Base-by-base conservation (phyloP, 2,329 filamentous ascomycete species). In the Endoconidiophora laricicola region DNA sequence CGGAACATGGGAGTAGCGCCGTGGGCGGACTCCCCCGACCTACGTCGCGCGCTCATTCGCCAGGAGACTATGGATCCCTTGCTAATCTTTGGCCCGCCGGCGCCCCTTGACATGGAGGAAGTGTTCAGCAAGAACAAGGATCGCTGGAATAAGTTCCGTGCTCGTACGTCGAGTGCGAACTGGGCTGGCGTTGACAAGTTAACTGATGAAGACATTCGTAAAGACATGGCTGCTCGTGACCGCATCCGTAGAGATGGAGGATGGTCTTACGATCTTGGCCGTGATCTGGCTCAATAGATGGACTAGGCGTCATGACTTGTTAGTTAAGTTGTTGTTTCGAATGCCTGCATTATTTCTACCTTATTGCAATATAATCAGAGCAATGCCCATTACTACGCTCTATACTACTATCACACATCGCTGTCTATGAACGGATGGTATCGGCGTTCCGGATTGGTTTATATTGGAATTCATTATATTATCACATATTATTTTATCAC, bases 51-150 rank as follows among this genome's bases (percentile, higher is more conserved):
- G 50, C 74, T 98, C 23, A 74, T 81, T 52, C 72, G 78, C 46
- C 93, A 98, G 62, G 88, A 98, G 63, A 76, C 79, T 7, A 74
- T 91, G 57, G 87, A 98, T 59, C 86, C 87, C 0, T 78, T 85
- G 59, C 69, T 75, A 37, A 84, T 98, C 48, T 98, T 98, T 60
- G 91, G 91, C 0, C 84, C 86, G 0, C 86, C 94, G 22, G 81
- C 76, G 9, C 85, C 87, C 10, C 71, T 98, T 56, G 86, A 86
- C 60, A 91, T 98, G 81, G 93, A 98, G 60, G 88, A 96, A 61
- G 87, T 95, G 29, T 98, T 98, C 66, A 83, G 75, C 65, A 86
- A 87, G 63, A 88, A 83, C 64, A 87, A 87, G 63, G 86, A 90
- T 50, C 71, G 83, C 56, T 79, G 84, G 63, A 84, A 85, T 69